A percentile compares a stretch with the other conserved stretches of the same genome.
Evolutionary conservation across 345 rosid species (phyloP).

Genomic region (Eucalyptus paniculata): DNA sequence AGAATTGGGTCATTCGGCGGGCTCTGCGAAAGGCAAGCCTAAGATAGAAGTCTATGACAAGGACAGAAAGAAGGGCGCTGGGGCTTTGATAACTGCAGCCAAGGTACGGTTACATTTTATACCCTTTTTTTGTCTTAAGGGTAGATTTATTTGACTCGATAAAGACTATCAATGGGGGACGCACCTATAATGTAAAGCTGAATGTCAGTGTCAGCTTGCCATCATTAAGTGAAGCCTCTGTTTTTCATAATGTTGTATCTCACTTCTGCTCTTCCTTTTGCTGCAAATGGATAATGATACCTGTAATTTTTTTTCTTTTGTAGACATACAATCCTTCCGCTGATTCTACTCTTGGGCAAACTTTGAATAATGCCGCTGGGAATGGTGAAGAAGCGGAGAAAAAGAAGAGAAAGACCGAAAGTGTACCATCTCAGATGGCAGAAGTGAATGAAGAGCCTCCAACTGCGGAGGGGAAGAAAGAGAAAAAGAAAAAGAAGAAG

Average conservation of each 20-base stretch:
- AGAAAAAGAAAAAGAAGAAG: conserved; percentile 31
- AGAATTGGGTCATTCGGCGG: conserved; percentile 65
- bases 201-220: background rate
- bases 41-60: conserved; percentile 80
- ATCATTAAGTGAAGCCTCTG: background rate
- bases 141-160: background rate
- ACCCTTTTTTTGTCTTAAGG: background rate
- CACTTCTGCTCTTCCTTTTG: background rate
- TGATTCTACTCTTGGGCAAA: conserved; percentile 50
- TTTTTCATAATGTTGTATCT: background rate
- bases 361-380: conserved; percentile 1
- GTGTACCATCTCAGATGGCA: background rate
- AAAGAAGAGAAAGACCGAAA: conserved; percentile 7
- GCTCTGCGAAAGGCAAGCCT: conserved; percentile 87
- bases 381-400: conserved; percentile 33
- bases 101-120: conserved; percentile 27
- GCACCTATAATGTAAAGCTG: background rate
- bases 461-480: conserved; percentile 25
- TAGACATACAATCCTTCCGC: conserved; percentile 77
- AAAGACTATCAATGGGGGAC: background rate
- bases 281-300: background rate
- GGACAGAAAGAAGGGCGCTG: conserved; percentile 62
- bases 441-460: background rate
- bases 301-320: background rate
- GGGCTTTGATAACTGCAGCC: conserved; percentile 69